Conservation (phyloP, 805 yeast genomes). For the Lipomyces sp. region DNA sequence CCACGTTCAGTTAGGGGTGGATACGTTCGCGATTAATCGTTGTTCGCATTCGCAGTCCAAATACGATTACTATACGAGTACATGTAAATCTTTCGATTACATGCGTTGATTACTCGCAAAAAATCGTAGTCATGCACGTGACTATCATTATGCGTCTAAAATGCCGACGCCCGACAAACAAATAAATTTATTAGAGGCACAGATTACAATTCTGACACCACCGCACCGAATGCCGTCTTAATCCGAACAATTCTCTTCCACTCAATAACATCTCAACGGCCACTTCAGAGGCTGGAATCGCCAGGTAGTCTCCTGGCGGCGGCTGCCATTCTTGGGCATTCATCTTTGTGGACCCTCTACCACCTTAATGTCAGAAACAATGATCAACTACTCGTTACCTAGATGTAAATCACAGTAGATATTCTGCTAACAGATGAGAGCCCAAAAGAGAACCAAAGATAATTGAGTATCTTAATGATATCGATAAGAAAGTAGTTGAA, state of each 20-base stretch:
- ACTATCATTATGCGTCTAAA: conserved; percentile 1
- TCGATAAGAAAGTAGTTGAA: too few relatives aligned
- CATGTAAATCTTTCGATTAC: not conserved
- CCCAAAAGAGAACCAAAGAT: too few relatives aligned
- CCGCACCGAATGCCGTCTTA: conserved; percentile 1
- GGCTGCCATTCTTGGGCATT: not conserved
- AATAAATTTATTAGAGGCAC: not conserved
- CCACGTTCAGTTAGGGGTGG: too few relatives aligned
- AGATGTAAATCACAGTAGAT: too few relatives aligned
- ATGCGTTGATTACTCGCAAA: conserved; percentile 3
- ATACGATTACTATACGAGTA: conserved; percentile 1
- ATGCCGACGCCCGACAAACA: not conserved
- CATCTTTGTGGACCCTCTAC: conserved; percentile 4
- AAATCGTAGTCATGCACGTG: conserved; percentile 4
- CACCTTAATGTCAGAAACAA: too few relatives aligned
- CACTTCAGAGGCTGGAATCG: conserved; percentile 5
- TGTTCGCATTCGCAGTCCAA: not conserved
- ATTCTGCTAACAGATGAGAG: too few relatives aligned
- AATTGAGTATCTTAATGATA: too few relatives aligned
- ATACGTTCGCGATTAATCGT: conserved; percentile 1
- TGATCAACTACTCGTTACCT: too few relatives aligned
- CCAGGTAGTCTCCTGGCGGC: not conserved
- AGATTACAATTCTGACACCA: not conserved
- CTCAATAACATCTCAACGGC: not conserved
- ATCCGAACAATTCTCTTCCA: not conserved